Percentiles rank a stretch among this genome's conserved stretches.
Evolutionary conservation across 1,284 basidiomycete genomes (phyloP).

Genomic region (Salmacisia buchloeana): DNA sequence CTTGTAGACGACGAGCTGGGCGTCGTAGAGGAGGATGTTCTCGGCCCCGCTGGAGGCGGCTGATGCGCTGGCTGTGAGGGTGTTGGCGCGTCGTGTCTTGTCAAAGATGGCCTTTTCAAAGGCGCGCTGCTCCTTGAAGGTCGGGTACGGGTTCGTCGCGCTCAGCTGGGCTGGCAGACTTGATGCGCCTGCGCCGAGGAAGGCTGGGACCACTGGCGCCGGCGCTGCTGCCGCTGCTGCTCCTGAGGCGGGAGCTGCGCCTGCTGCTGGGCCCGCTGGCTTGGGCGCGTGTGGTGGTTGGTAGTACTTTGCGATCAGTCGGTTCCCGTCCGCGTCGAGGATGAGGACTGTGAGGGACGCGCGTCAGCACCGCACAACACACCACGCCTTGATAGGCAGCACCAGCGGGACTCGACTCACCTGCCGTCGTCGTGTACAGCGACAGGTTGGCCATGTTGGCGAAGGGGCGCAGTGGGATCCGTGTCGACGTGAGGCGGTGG

Average conservation of each 20-base stretch:
- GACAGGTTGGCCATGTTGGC: slow-evolving; percentile 42
- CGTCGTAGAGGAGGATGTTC: slow-evolving; percentile 89
- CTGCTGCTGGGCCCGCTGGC: slow-evolving; percentile 19
- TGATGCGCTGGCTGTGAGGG: background rate
- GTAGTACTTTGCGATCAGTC: slow-evolving; percentile 94
- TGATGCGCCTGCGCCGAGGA: background rate
- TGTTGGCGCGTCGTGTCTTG: slow-evolving; percentile 57
- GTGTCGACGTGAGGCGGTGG: background rate
- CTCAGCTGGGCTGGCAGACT: slow-evolving; percentile 23
- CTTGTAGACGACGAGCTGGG: slow-evolving; percentile 86
- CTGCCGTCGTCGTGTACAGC: slow-evolving; percentile 43
- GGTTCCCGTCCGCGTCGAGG: slow-evolving; percentile 87
- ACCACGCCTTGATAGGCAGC: background rate
- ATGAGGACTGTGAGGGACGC: slow-evolving; percentile 64
- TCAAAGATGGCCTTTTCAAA: slow-evolving; percentile 94
- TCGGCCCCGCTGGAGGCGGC: slow-evolving; percentile 1
- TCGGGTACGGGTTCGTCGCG: slow-evolving; percentile 60
- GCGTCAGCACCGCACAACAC: background rate
- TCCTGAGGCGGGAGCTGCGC: slow-evolving; percentile 28
- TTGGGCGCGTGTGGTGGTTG: slow-evolving; percentile 61
- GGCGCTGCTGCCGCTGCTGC: slow-evolving; percentile 24
- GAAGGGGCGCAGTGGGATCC: background rate
- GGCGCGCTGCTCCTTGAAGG: slow-evolving; percentile 83
- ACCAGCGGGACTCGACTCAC: slow-evolving; percentile 17
- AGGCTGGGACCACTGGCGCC: slow-evolving; percentile 13